A percentile compares a stretch with the other conserved stretches of the same genome.
phyloP scores from a whole-genome alignment of 495 filamentous ascomycete species.

The Rhypophila decipiens region DNA sequence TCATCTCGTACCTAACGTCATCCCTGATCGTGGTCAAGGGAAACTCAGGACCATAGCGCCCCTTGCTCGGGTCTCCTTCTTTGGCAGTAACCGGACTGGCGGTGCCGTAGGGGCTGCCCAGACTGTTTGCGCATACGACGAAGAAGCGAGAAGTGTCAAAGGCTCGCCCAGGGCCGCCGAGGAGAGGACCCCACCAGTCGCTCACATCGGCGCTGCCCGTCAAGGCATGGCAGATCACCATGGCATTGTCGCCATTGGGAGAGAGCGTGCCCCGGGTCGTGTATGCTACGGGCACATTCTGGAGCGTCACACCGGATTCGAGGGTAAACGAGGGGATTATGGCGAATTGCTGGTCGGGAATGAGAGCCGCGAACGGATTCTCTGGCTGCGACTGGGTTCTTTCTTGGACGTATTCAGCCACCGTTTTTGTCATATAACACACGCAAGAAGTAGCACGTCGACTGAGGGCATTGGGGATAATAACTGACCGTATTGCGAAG shows the following conservation, averaged over 20 bases:
- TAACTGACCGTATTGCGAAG: slow-evolving; percentile 37
- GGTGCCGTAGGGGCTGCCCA: slow-evolving; percentile 94
- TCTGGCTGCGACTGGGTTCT: slow-evolving; percentile 64
- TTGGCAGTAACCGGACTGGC: slow-evolving; percentile 90
- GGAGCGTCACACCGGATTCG: slow-evolving; percentile 81
- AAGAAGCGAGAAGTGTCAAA: slow-evolving; percentile 93
- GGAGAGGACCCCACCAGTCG: slow-evolving; percentile 97
- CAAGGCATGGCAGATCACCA: slow-evolving; percentile 96
- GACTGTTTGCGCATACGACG: slow-evolving; percentile 89
- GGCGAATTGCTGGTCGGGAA: slow-evolving; percentile 78
- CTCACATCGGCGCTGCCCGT: slow-evolving; percentile 93
- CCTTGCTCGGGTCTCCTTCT: slow-evolving; percentile 66
- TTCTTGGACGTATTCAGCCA: slow-evolving; percentile 55
- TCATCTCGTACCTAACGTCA: slow-evolving; percentile 71
- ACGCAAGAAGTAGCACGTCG: not conserved
- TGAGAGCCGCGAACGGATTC: slow-evolving; percentile 83
- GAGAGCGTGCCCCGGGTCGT: slow-evolving; percentile 76
- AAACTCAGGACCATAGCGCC: slow-evolving; percentile 89
- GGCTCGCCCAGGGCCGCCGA: slow-evolving; percentile 81
- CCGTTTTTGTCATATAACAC: slow-evolving; percentile 18
- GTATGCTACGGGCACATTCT: slow-evolving; percentile 90
- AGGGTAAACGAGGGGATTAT: slow-evolving; percentile 86
- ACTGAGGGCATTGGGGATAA: not conserved
- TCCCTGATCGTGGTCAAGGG: slow-evolving; percentile 91
- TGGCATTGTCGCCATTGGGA: slow-evolving; percentile 72